Base-by-base conservation (phyloP, 768 basidiomycete species). In the Zangia roseola region DNA sequence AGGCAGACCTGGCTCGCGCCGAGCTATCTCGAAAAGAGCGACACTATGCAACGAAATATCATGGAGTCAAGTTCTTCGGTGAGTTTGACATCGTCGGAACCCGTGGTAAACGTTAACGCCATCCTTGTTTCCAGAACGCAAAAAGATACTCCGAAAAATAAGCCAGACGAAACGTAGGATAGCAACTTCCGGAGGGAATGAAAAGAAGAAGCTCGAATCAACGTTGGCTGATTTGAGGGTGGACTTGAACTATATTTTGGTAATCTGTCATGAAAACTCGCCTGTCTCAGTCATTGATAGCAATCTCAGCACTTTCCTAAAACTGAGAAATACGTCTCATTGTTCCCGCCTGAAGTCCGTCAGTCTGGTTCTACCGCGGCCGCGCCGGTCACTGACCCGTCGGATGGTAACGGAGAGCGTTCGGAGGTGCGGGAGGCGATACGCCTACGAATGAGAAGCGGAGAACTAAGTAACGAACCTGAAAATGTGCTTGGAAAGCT, bases 11-110 rank as follows among this genome's bases (percentile, higher is more conserved):
- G 13, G 76, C 71, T 21, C 76, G 73, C 46, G 86, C 86, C 0
- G 83, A 88, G 67, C 59, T 65, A 20, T 74, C 77, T 30, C 76
- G 76, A 40, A 85, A 84, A 63, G 90, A 91, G 67, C 81, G 87
- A 39, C 72, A 83, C 36, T 74, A 90, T 58, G 88, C 90, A 0
- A 69, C 78, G 34, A 80, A 80, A 53, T 98, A 98, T 67, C 93
- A 94, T 58, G 91, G 84, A 72, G 73, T 94, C 59, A 94, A 92
- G 67, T 98, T 98, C 71, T 97, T 98, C 54, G 94, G 93, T 94
- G 53, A 55, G 76, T 65, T n/a, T 33, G 21, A 52, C 25, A 6
- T 39, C 26, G 16, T 23, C 1, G 13, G 14, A 40, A n/a, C n/a
- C 17, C 1, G 30, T 16, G 31, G 13, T 14, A 2, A 31, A 4